Evolutionary conservation across 495 filamentous ascomycete species (phyloP), one percentile per base, ranked within the genome.

Genomic region (Xanthoparmelia taractica): DNA sequence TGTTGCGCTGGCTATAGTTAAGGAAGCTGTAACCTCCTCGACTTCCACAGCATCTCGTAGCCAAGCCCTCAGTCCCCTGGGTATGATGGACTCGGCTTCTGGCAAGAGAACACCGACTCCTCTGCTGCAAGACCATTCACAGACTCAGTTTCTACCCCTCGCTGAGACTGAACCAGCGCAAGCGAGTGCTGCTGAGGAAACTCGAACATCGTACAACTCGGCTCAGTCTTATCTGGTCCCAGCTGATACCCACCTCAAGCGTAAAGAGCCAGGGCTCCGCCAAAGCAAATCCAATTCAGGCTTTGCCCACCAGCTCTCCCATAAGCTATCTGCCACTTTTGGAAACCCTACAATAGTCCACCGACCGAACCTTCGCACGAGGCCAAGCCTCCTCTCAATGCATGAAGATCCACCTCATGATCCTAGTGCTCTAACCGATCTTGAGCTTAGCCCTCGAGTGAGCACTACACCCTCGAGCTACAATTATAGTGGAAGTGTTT

Each of bases 271-370:
- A 11, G 56, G 60, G 15, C 36, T 69, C 18, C 50, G 61, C 25
- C 60, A 61, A 34, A 69, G 50, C n/a, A 62, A 36, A 29, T 63
- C 62, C 25, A 69, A 66, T 34, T 64, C 72, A 31, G 74, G 69
- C 54, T 69, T 81, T 23, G 69, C 75, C 58, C 70, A 74, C 54
- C 76, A 79, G 36, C 67, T 85, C 23, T 77, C 80, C 4, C 75
- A 75, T 41, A 84, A 75, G 64, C 56, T 85, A 25, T 84, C 81
- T 0, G 69, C 71, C 15, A 72, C 78, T 4, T 78, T 85, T 63
- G 77, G 77, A 0, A 76, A 79, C 34, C 76, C 79, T 25, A 86
- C 83, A 18, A 78, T 85, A 6, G 78, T 86, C 47, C 81, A 76
- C 57, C 80, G 81, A 17, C 73, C 76, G 0, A 73, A 78, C 61